phyloP scores from a whole-genome alignment of 371 early-diverging fungal genomes.

The Mucor mucedo region DNA sequence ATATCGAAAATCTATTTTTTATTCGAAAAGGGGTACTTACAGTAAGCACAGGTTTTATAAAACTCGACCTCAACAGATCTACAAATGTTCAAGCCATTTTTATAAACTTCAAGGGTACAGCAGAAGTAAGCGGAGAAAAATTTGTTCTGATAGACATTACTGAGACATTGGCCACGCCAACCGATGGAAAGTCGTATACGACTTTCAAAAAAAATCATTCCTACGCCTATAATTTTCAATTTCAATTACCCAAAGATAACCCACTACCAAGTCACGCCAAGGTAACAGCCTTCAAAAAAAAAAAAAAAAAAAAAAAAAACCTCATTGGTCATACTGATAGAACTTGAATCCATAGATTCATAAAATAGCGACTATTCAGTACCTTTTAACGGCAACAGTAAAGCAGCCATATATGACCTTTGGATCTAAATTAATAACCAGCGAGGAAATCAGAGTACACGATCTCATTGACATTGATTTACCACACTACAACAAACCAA shows the following conservation, averaged over 20 bases:
- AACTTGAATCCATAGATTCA: slow-evolving; percentile 16
- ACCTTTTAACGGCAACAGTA: slow-evolving; percentile 22
- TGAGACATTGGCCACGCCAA: slow-evolving; percentile 12
- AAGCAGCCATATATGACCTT: slow-evolving; percentile 26
- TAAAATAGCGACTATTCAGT: slow-evolving; percentile 20
- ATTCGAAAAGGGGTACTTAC: not conserved
- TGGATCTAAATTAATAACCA: slow-evolving; percentile 6
- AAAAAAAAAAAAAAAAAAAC: not conserved
- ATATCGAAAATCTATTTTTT: not conserved
- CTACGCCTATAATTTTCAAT: slow-evolving; percentile 17
- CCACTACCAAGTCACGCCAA: slow-evolving; percentile 16
- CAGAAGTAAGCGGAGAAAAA: slow-evolving; percentile 21
- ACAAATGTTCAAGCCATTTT: slow-evolving; percentile 17
- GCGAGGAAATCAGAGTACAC: slow-evolving; percentile 8
- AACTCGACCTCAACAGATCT: slow-evolving; percentile 17
- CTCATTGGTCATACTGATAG: not conserved
- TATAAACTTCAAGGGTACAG: slow-evolving; percentile 14
- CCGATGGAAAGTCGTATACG: slow-evolving; percentile 13
- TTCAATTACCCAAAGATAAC: slow-evolving; percentile 18
- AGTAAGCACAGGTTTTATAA: slow-evolving; percentile 13
- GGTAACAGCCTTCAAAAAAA: not conserved
- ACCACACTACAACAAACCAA: not conserved
- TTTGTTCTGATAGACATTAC: slow-evolving; percentile 9
- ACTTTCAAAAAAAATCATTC: not conserved
- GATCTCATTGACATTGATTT: slow-evolving; percentile 18